phyloP scores from a whole-genome alignment of 1,284 basidiomycete species.

The Moniliophthora roreri region DNA sequence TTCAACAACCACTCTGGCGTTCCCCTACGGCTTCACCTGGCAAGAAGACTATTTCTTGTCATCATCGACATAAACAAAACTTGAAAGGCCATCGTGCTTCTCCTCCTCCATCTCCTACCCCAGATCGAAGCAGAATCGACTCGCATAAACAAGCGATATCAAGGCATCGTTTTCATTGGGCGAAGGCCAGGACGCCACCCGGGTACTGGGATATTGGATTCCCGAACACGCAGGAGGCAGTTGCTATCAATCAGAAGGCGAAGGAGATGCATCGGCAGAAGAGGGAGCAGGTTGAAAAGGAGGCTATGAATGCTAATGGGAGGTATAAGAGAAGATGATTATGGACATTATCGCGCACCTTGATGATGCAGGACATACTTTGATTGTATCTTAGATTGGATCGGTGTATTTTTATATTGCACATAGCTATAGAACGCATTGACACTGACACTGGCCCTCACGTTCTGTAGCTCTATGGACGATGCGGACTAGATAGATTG shows the following conservation, averaged over 20 bases:
- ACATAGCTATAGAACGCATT: no score
- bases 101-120: neutral
- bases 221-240: slow-evolving; percentile 67
- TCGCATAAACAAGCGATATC: slow-evolving; percentile 77
- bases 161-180: slow-evolving; percentile 76
- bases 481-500: no score
- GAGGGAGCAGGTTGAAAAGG: slow-evolving; percentile 50
- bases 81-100: no score
- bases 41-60: slow-evolving; percentile 23
- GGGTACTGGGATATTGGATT: slow-evolving; percentile 90
- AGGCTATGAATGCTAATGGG: slow-evolving; percentile 50
- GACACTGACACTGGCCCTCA: neutral
- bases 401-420: no score
- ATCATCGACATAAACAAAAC: slow-evolving; percentile 8
- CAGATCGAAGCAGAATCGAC: slow-evolving; percentile 29
- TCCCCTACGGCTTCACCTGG: slow-evolving; percentile 46
- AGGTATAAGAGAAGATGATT: slow-evolving; percentile 29
- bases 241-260: slow-evolving; percentile 6
- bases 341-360: neutral
- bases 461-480: no score
- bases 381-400: no score
- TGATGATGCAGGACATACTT: no score
- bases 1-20: slow-evolving; percentile 69
- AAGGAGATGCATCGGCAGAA: slow-evolving; percentile 52
- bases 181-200: slow-evolving; percentile 74